Percentiles rank a stretch among this genome's conserved stretches.
phyloP scores from a whole-genome alignment of 2,329 filamentous ascomycete species.

The Fusarium sp. region DNA sequence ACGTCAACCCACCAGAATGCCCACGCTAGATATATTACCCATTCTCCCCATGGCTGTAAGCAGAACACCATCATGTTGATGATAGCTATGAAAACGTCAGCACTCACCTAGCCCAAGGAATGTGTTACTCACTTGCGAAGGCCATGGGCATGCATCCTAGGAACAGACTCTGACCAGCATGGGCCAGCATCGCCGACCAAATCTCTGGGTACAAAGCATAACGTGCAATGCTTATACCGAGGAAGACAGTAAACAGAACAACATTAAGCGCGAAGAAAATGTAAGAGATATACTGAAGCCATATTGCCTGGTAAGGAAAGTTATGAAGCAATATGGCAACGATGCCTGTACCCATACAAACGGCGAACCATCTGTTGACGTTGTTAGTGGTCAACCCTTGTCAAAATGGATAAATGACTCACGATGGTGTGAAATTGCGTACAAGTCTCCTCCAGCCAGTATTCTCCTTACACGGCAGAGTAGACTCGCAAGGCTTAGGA shows the following conservation, averaged over 20 bases:
- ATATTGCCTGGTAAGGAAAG: constrained; percentile 67
- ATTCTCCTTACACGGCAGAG: constrained; percentile 45
- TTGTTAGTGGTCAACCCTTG: constrained; percentile 1
- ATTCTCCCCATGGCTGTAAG: constrained; percentile 69
- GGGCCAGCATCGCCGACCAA: constrained; percentile 71
- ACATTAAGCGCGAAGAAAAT: constrained; percentile 69
- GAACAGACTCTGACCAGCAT: constrained; percentile 74
- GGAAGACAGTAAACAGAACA: constrained; percentile 64
- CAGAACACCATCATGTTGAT: constrained; percentile 71
- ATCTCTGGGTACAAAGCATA: constrained; percentile 73
- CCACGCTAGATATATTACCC: constrained; percentile 65
- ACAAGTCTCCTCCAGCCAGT: constrained; percentile 57
- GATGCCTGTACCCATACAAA: constrained; percentile 75
- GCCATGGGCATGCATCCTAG: constrained; percentile 75
- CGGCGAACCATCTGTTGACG: constrained; percentile 62
- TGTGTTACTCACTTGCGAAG: constrained; percentile 59
- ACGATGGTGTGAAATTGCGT: constrained; percentile 65
- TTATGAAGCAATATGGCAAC: constrained; percentile 69
- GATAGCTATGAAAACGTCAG: constrained; percentile 53
- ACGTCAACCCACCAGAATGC: constrained; percentile 67
- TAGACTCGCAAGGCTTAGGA: constrained; percentile 20
- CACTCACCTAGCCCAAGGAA: background rate
- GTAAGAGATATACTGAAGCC: constrained; percentile 68
- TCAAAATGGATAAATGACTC: constrained; percentile 37
- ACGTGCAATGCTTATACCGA: constrained; percentile 63